Evolutionary conservation across 257 asterid species (phyloP).

Genomic region (Forsythia viridissima): DNA sequence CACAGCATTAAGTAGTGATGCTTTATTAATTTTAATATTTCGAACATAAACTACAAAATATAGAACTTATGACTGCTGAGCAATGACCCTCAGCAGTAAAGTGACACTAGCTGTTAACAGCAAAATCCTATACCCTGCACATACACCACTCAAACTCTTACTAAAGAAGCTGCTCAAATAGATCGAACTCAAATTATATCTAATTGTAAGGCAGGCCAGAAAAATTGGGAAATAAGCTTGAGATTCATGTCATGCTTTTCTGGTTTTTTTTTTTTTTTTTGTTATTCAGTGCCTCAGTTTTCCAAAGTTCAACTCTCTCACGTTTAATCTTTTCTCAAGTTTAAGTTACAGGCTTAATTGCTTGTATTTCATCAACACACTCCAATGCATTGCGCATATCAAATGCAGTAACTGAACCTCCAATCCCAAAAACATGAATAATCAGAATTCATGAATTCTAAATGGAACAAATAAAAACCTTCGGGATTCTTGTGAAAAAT

Average conservation of each 20-base stretch:
- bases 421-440: not conserved
- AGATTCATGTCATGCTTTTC: not conserved
- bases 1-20: not conserved
- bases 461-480: conserved; percentile 43
- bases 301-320: not conserved
- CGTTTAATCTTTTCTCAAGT: not conserved
- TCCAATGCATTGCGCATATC: conserved; percentile 2
- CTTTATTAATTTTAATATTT: no score
- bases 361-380: not conserved
- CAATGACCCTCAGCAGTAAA: not conserved
- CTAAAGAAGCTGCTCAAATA: not conserved
- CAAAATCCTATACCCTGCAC: not conserved
- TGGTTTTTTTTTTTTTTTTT: no score
- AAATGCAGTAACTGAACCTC: conserved; percentile 5
- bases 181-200: not conserved
- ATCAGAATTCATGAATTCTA: not conserved
- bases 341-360: not conserved
- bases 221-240: not conserved
- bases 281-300: not conserved
- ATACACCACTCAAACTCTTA: not conserved
- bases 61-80: not conserved
- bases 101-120: not conserved
- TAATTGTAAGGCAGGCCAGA: not conserved
- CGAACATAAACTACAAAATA: not conserved
- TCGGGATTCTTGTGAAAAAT: conserved; percentile 85